Percentiles rank a stretch among this genome's conserved stretches.
Evolutionary conservation across 768 basidiomycete genomes (phyloP).

Genomic region (Suillus bovinus): DNA sequence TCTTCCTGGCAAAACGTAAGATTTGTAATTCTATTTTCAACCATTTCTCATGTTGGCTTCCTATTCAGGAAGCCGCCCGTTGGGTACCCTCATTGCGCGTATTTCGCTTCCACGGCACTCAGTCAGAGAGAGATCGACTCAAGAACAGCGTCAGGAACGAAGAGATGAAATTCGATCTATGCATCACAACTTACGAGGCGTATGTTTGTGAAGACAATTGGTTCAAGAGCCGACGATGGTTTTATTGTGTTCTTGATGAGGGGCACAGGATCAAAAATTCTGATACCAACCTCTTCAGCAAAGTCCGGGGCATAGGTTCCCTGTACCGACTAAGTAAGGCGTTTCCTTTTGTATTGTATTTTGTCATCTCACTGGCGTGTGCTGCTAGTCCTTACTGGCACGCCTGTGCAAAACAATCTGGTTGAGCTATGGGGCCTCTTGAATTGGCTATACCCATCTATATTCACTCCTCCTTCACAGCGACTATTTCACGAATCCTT

Average conservation of each 20-base stretch:
- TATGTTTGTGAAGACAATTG: constrained; percentile 57
- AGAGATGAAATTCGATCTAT: constrained; percentile 42
- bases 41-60: not conserved
- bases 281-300: constrained; percentile 51
- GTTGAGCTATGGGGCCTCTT: constrained; percentile 57
- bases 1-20: constrained; percentile 56
- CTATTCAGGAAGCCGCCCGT: constrained; percentile 47
- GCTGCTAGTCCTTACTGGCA: constrained; percentile 62
- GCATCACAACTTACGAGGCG: constrained; percentile 69
- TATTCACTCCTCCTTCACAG: constrained; percentile 52
- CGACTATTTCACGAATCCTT: constrained; percentile 53
- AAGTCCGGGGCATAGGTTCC: constrained; percentile 56
- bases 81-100: constrained; percentile 54
- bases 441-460: constrained; percentile 53
- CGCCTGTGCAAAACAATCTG: constrained; percentile 70
- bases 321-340: constrained; percentile 54
- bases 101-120: constrained; percentile 63
- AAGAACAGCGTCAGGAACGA: constrained; percentile 43
- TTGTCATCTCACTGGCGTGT: not conserved
- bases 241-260: constrained; percentile 62
- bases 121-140: constrained; percentile 54
- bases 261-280: constrained; percentile 76
- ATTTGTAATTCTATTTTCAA: not conserved
- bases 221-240: constrained; percentile 62
- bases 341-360: not conserved